Percentiles rank a stretch among this genome's conserved stretches.
Evolutionary conservation across 192 early-diverging fungal species (phyloP).

Genomic region (Rhizoclosmatium globosum): DNA sequence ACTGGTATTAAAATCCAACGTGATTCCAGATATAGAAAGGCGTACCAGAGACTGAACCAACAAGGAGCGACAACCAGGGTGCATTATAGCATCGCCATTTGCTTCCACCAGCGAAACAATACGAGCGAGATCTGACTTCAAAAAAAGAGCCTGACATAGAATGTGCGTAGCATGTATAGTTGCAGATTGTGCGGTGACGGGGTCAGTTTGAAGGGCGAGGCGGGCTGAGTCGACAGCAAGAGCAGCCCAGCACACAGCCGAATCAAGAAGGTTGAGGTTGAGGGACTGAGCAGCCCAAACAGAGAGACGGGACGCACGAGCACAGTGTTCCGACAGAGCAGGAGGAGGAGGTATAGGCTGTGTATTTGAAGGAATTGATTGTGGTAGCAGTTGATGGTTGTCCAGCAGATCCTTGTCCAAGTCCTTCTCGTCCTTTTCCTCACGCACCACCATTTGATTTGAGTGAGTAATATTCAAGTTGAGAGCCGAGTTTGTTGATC

Average conservation of each 20-base stretch:
- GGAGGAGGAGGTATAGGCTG: too few species aligned
- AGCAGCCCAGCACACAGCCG: slow-evolving; percentile 1
- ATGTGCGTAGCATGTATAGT: neutral
- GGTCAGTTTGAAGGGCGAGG: neutral
- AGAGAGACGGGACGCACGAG: neutral
- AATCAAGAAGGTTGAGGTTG: neutral
- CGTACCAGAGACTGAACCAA: neutral
- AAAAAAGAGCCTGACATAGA: neutral
- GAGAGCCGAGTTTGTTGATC: too few species aligned
- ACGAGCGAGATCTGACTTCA: neutral
- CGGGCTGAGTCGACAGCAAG: neutral
- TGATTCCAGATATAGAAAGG: too few species aligned
- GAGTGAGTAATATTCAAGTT: too few species aligned
- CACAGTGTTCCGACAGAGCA: neutral
- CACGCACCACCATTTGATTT: too few species aligned
- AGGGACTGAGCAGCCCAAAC: neutral
- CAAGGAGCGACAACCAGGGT: neutral
- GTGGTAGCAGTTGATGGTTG: too few species aligned
- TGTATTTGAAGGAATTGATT: too few species aligned
- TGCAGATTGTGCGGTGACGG: neutral
- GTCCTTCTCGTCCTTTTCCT: too few species aligned
- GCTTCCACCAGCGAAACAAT: neutral
- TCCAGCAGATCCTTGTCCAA: too few species aligned
- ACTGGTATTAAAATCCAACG: too few species aligned
- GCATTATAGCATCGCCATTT: neutral